These are phyloP conservation scores for Kodamaea ohmeri DNA, from an alignment of 1,139 yeast genomes.

Conservation along the genomic window DNA sequence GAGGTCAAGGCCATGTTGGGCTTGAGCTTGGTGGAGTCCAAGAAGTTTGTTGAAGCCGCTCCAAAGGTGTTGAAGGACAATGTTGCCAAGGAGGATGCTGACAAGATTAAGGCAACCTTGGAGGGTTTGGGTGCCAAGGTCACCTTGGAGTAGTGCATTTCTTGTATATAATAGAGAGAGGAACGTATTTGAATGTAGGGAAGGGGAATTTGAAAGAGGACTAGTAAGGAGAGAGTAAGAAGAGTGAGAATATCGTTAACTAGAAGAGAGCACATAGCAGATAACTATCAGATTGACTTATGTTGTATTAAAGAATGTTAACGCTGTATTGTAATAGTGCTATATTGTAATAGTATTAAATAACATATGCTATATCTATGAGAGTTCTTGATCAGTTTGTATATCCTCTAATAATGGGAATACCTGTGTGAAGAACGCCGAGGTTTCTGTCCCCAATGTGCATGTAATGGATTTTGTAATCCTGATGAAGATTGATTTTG, in stretches of 20 bases:
- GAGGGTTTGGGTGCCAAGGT: constrained; percentile 96
- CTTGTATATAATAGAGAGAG: not conserved
- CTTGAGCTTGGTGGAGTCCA: constrained; percentile 90
- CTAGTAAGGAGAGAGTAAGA: too few relatives aligned
- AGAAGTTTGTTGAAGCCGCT: constrained; percentile 96
- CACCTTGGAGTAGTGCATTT: constrained; percentile 67
- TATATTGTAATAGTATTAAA: too few relatives aligned
- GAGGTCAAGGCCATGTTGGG: constrained; percentile 93
- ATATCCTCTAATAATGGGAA: not conserved
- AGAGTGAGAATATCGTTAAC: too few relatives aligned
- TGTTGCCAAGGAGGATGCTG: constrained; percentile 86
- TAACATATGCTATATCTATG: too few relatives aligned
- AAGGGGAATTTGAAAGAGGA: too few relatives aligned
- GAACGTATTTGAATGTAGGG: too few relatives aligned
- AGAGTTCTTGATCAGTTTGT: too few relatives aligned
- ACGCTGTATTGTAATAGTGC: too few relatives aligned
- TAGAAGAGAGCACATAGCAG: too few relatives aligned
- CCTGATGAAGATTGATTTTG: too few relatives aligned
- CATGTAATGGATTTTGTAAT: constrained; percentile 6
- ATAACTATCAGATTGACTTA: too few relatives aligned
- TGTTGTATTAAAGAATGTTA: too few relatives aligned
- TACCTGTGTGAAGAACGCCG: constrained; percentile 2
- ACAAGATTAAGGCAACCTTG: constrained; percentile 85
- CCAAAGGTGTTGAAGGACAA: constrained; percentile 90
- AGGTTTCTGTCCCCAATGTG: constrained; percentile 1